Conservation (phyloP, 805 yeast genomes). For the Komagataella populi region DNA sequence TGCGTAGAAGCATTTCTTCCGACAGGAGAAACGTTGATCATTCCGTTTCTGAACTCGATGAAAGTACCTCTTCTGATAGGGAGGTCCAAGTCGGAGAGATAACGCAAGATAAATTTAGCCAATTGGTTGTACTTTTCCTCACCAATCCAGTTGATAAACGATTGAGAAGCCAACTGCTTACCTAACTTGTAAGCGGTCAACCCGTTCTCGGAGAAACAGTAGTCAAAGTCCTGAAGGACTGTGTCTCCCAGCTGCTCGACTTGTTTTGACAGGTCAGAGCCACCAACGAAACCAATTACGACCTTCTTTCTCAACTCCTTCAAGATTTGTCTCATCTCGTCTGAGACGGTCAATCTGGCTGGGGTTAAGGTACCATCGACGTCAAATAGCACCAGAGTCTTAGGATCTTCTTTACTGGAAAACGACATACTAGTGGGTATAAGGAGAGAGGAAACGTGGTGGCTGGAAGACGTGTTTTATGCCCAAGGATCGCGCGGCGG, state of each 20-base stretch:
- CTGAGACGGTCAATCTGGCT: conserved; percentile 62
- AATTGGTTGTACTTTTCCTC: conserved; percentile 86
- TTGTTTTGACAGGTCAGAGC: conserved; percentile 89
- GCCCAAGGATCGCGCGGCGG: background rate
- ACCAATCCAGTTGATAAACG: conserved; percentile 93
- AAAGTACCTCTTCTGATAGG: conserved; percentile 99
- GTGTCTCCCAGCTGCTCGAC: conserved; percentile 86
- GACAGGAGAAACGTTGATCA: conserved; percentile 95
- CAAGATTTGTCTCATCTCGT: conserved; percentile 66
- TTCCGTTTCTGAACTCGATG: conserved; percentile 97
- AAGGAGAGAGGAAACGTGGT: background rate
- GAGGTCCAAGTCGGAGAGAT: conserved; percentile 74
- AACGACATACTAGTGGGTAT: conserved; percentile 32
- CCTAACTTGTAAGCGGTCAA: conserved; percentile 94
- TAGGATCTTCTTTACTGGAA: conserved; percentile 67
- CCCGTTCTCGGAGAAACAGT: conserved; percentile 95
- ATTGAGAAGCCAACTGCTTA: conserved; percentile 77
- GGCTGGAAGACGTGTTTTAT: background rate
- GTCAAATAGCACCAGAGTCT: conserved; percentile 84
- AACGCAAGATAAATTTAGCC: conserved; percentile 72
- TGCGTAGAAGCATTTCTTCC: conserved; percentile 95
- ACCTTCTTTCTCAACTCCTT: conserved; percentile 75
- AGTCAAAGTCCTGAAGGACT: conserved; percentile 76
- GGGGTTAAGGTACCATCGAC: conserved; percentile 99
- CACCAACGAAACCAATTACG: conserved; percentile 96